phyloP scores from a whole-genome alignment of 2,329 filamentous ascomycete genomes.

The Didymellaceae sp. region DNA sequence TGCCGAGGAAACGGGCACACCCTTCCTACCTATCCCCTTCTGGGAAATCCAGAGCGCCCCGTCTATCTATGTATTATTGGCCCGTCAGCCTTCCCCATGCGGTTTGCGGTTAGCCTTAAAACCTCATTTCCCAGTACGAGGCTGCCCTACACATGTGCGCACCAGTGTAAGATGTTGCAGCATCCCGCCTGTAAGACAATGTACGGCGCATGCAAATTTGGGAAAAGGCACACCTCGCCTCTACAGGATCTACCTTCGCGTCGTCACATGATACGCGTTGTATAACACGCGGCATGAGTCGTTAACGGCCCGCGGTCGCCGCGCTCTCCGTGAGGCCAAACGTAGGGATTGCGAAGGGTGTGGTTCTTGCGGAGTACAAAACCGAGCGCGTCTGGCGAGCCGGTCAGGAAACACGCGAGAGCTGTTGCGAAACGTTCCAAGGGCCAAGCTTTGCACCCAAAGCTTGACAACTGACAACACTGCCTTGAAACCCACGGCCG shows the following conservation, averaged over 20 bases:
- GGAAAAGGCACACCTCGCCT: slow-evolving; percentile 1
- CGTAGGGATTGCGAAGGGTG: slow-evolving; percentile 3
- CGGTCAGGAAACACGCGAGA: slow-evolving; percentile 10
- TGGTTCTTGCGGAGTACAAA: slow-evolving; percentile 11
- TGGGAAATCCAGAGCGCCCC: slow-evolving; percentile 2
- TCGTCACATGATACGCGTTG: not conserved
- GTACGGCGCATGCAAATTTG: not conserved
- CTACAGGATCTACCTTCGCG: slow-evolving; percentile 8
- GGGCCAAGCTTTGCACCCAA: slow-evolving; percentile 10
- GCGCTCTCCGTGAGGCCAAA: slow-evolving; percentile 3
- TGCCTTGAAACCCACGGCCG: not conserved
- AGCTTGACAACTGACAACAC: slow-evolving; percentile 9
- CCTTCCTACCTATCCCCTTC: not conserved
- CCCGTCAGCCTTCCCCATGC: slow-evolving; percentile 10
- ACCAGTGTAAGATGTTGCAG: not conserved
- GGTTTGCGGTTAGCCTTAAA: not conserved
- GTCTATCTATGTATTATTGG: slow-evolving; percentile 10
- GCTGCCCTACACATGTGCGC: slow-evolving; percentile 10
- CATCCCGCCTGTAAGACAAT: not conserved
- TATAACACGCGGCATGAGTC: slow-evolving; percentile 1
- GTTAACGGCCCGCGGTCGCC: slow-evolving; percentile 8
- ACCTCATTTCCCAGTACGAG: slow-evolving; percentile 19
- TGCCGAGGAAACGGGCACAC: not conserved
- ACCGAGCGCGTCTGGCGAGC: slow-evolving; percentile 10
- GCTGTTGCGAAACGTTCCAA: slow-evolving; percentile 11